Evolutionary conservation across 2,329 filamentous ascomycete genomes (phyloP), one percentile per base, ranked within the genome.

Genomic region (Beauveria australis): DNA sequence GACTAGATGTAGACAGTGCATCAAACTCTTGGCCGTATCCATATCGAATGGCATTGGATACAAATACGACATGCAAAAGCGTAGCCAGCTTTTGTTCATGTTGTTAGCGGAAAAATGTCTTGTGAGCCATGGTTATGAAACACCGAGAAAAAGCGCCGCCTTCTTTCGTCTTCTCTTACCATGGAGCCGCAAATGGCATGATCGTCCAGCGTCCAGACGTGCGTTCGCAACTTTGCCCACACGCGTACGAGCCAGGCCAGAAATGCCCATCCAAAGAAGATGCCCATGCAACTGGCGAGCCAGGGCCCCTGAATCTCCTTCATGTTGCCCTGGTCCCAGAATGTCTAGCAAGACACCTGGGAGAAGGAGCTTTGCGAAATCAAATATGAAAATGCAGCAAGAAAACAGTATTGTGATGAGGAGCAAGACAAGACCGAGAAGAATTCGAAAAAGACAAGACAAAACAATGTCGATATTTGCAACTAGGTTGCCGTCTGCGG

Each of bases 201-300:
- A 53, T 64, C 63, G 47, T 64, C 63, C 30, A 63, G 37, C 12
- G 47, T 53, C 62, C 62, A 64, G n/a, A 48, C 41, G 40, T 64
- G 60, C 9, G 44, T 59, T 14, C 59, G 40, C 40, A 62, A 12
- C 44, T 62, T 63, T 8, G 63, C 60, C 63, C 63, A 63, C 44
- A 56, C 57, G 26, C 63, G 63, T 7, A 63, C 60, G 1, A 33
- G 24, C 43, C 59, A 64, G 22, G 57, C 49, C 19, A 64, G 37
- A 24, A 59, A 53, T 28, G 63, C 59, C 63, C 63, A 64, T 7
- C 59, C 53, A 7, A 64, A 59, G n/a, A 64, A 62, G 12, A 64
- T 52, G 43, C 62, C 63, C 53, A 57, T 62, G 53, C 56, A 59
- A 28, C 56, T 63, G 52, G 40, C 59, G 14, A 64, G 60, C 63